Conservation (phyloP, 805 yeast species). For the Candida nanaspora region DNA sequence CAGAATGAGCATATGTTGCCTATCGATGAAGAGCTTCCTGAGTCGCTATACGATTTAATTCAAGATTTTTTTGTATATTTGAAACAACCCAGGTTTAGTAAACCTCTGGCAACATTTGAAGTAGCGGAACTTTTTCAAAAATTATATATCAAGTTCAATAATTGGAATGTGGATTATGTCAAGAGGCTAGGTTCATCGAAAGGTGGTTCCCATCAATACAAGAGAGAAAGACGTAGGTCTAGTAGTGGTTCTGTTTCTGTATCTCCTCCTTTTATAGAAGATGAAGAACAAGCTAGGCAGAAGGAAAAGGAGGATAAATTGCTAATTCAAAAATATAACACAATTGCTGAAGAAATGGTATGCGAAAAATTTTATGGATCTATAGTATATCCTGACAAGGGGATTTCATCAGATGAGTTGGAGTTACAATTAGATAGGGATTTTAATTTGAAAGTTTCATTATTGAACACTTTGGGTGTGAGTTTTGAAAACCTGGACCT, state of each 20-base stretch:
- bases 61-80: constrained; percentile 23
- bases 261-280: constrained; percentile 1
- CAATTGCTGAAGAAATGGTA: constrained; percentile 22
- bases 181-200: constrained; percentile 9
- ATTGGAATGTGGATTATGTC: constrained; percentile 11
- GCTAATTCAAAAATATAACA: constrained; percentile 18
- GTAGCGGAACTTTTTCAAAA: constrained; percentile 27
- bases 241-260: neutral
- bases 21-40: constrained; percentile 19
- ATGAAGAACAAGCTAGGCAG: constrained; percentile 3
- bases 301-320: constrained; percentile 8
- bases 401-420: constrained; percentile 21
- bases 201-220: no score
- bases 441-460: constrained; percentile 20
- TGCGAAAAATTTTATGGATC: constrained; percentile 27
- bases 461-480: constrained; percentile 17
- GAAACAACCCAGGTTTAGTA: constrained; percentile 28
- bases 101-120: constrained; percentile 27
- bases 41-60: constrained; percentile 14
- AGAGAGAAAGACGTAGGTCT: neutral
- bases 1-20: no score
- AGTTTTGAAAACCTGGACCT: constrained; percentile 22
- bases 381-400: constrained; percentile 26
- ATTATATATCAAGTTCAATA: constrained; percentile 23
- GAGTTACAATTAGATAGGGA: constrained; percentile 18